phyloP scores from a whole-genome alignment of 305 asterid species.

The Fraxinus sp. region DNA sequence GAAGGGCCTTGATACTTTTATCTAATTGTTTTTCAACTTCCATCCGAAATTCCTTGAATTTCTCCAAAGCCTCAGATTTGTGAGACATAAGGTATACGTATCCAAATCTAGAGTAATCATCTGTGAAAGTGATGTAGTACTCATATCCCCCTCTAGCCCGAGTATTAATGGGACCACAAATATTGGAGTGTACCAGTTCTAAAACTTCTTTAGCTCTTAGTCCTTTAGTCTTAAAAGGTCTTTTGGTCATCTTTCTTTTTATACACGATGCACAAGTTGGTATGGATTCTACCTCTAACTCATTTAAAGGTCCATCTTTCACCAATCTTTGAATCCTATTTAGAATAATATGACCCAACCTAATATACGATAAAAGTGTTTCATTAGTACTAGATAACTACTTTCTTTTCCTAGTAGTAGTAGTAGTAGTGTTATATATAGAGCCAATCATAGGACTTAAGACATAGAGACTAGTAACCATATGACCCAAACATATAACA shows the following conservation, averaged over 20 bases:
- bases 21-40: neutral
- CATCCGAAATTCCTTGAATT: neutral
- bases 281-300: neutral
- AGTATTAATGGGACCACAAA: neutral
- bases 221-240: neutral
- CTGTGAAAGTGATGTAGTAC: neutral
- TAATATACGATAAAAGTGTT: neutral
- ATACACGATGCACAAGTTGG: neutral
- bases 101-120: neutral
- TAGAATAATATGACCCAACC: neutral
- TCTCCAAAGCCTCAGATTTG: neutral
- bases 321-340: neutral
- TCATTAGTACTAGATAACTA: neutral
- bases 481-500: neutral
- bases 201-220: neutral
- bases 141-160: neutral
- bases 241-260: neutral
- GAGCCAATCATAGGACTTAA: neutral
- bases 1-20: neutral
- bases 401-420: neutral
- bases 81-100: neutral
- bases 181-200: neutral
- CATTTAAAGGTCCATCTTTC: neutral
- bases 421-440: neutral
- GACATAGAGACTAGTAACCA: neutral